Conservation (phyloP, 106 monocot species). For the Dioscorea dumetorum region DNA sequence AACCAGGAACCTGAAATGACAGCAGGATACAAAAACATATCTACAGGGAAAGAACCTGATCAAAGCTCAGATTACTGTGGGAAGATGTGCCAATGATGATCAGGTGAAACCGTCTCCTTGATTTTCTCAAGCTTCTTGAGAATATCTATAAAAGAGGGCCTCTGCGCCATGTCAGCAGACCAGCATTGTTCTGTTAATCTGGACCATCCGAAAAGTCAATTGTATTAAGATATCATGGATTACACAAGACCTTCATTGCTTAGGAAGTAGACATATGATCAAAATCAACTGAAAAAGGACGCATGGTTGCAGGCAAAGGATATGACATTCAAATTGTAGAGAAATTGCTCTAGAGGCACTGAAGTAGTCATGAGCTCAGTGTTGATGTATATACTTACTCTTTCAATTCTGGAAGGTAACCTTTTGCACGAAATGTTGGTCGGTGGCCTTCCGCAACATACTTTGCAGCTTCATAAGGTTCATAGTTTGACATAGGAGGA, state of each 20-base stretch:
- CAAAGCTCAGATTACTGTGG: not conserved
- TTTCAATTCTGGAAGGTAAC: conserved; percentile 53
- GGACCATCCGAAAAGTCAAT: conserved; percentile 1
- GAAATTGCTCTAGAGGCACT: not conserved
- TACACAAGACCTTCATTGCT: not conserved
- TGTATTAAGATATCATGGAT: not conserved
- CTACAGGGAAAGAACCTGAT: not conserved
- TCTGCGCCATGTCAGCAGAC: conserved; percentile 64
- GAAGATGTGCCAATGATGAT: conserved; percentile 70
- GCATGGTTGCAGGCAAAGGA: not conserved
- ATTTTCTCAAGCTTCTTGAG: conserved; percentile 84
- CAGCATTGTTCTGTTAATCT: conserved; percentile 83
- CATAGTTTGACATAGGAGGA: conserved; percentile 74
- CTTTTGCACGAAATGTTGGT: conserved; percentile 69
- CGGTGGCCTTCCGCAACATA: conserved; percentile 72
- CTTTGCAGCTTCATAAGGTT: conserved; percentile 96
- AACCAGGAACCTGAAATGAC: no score
- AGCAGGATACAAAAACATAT: not conserved
- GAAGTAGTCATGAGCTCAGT: not conserved
- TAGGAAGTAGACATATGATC: not conserved
- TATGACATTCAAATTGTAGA: no score
- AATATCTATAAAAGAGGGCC: conserved; percentile 83
- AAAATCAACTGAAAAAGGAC: not conserved
- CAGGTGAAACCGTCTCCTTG: conserved; percentile 53
- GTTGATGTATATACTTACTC: conserved; percentile 38